Base-by-base conservation (phyloP, 2,329 filamentous ascomycete genomes). In the Exophiala sp. region DNA sequence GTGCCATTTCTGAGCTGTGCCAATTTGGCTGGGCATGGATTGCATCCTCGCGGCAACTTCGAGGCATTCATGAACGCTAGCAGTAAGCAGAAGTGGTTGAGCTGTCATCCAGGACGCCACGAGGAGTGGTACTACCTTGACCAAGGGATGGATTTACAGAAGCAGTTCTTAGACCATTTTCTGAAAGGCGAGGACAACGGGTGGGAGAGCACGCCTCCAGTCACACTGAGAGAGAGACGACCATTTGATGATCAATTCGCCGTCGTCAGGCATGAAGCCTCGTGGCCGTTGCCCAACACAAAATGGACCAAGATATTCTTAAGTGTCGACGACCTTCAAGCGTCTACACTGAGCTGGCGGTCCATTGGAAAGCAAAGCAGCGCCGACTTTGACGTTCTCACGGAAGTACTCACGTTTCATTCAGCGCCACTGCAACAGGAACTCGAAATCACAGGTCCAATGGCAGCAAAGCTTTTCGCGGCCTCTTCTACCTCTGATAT, bases 81-180 rank as follows among this genome's bases (percentile, higher is more conserved):
- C 0, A 87, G 84, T 1, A 75, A 82, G 53, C 73, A 84, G 56
- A 89, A 89, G 66, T 89, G 85, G 60, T 74, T 89, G 1, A 79
- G 85, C 6, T 82, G 87, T 65, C 86, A 89, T 63, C 84, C 81
- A 0, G 86, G 86, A 1, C 76, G 86, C 0, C 86, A 89, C 57
- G 86, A 89, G 61, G 72, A 89, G 1, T 85, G 85, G 0, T 88
- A 88, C 66, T 89, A 88, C 70, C 87, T 88, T 65, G 68, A 78
- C 1, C 81, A 87, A 41, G 84, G 88, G 58, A 84, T 87, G 0
- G 82, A 85, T 54, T 61, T 89, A 0, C 86, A 89, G 63, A 76
- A 75, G 41, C 81, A 79, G 60, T 89, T 89, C 65, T 70, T 89
- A 0, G 83, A 88, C 55, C 85, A 85, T 0, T 89, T 89, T 64